Evolutionary conservation across 768 basidiomycete species (phyloP).

Genomic region (Psilocybe azurescens): DNA sequence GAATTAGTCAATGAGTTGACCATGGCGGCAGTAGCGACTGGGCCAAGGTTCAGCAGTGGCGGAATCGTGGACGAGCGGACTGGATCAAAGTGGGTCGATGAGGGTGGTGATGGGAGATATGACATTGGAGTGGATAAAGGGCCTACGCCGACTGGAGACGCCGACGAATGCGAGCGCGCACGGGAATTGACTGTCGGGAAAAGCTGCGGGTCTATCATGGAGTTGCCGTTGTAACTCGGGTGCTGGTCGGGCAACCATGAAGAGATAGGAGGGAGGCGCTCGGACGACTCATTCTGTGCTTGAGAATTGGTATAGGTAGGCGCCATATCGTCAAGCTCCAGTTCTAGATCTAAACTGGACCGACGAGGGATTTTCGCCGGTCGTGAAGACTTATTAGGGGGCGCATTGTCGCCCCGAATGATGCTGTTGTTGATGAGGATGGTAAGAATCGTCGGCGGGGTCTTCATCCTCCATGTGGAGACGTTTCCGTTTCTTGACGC

Average conservation of each 20-base stretch:
- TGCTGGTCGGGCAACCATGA: constrained; percentile 60
- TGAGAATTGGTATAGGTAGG: neutral
- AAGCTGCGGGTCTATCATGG: constrained; percentile 35
- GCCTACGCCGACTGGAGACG: neutral
- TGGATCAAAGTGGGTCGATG: constrained; percentile 57
- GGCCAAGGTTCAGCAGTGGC: constrained; percentile 46
- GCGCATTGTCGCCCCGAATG: too few relatives aligned
- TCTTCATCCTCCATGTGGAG: neutral
- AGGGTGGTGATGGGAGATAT: constrained; percentile 61
- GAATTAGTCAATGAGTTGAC: neutral
- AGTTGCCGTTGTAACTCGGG: constrained; percentile 18
- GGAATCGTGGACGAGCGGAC: constrained; percentile 40
- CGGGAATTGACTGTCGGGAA: constrained; percentile 5
- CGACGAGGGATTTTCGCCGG: constrained; percentile 16
- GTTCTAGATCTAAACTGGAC: neutral
- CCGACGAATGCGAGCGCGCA: neutral
- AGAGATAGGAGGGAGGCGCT: constrained; percentile 71
- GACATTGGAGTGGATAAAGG: constrained; percentile 23
- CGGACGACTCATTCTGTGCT: constrained; percentile 4
- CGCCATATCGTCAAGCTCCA: neutral
- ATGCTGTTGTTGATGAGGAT: neutral
- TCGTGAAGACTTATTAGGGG: constrained; percentile 3
- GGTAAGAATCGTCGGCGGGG: neutral
- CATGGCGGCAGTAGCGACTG: constrained; percentile 14
- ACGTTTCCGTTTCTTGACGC: constrained; percentile 25